Conservation (phyloP, 768 basidiomycete genomes). For the Mycena rebaudengoi region DNA sequence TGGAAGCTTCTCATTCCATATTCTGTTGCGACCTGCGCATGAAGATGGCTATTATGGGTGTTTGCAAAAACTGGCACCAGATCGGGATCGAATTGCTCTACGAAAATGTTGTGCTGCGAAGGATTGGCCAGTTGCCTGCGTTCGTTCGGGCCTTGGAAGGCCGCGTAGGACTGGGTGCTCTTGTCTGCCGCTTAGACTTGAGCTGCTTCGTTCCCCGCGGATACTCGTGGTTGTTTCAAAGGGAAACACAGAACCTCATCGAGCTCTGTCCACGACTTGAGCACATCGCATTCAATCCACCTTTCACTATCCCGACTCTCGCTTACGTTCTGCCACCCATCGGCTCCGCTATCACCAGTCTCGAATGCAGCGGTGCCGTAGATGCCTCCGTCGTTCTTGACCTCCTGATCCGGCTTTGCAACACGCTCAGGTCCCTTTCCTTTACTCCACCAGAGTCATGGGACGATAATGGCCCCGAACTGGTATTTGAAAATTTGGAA, state of each 20-base stretch:
- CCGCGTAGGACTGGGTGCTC: neutral
- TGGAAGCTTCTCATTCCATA: too few relatives aligned
- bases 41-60: too few relatives aligned
- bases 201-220: slow-evolving; percentile 20
- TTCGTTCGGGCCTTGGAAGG: neutral
- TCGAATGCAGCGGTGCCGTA: neutral
- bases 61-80: neutral
- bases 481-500: neutral
- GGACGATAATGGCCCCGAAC: neutral
- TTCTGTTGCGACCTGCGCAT: too few relatives aligned
- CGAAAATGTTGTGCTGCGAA: neutral
- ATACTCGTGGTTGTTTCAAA: slow-evolving; percentile 15
- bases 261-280: neutral
- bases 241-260: neutral
- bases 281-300: slow-evolving; percentile 1
- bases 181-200: slow-evolving; percentile 23
- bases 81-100: neutral
- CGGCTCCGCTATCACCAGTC: neutral
- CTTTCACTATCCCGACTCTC: neutral
- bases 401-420: neutral
- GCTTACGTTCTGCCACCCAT: neutral
- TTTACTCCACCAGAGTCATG: neutral
- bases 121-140: neutral
- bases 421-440: neutral
- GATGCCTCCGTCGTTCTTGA: neutral